Evolutionary conservation across 139 green algal species (phyloP).

Genomic region (Tetraselmis chui): DNA sequence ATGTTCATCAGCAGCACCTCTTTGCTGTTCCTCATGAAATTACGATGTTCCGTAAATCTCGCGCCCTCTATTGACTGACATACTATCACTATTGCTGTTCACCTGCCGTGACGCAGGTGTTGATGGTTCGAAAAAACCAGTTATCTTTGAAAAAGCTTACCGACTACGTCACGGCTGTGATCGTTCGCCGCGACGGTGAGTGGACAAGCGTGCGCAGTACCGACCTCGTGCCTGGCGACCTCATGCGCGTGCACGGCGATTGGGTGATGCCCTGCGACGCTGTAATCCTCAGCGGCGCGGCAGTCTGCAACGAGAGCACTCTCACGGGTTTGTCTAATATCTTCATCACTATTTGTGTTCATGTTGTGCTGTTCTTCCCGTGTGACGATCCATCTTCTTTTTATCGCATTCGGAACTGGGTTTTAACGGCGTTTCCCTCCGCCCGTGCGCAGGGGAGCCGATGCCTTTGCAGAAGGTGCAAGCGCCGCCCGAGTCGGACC

Average conservation of each 20-base stretch:
- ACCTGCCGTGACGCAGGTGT: slow-evolving; percentile 5
- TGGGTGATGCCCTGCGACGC: slow-evolving; percentile 12
- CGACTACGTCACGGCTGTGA: slow-evolving; percentile 1
- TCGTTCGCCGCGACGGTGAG: slow-evolving; percentile 1
- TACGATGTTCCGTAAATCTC: no score
- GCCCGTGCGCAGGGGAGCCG: slow-evolving; percentile 6
- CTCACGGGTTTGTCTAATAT: slow-evolving; percentile 6
- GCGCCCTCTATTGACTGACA: no score
- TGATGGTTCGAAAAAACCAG: slow-evolving; percentile 5
- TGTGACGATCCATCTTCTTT: no score
- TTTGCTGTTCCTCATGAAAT: no score
- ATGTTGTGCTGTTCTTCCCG: no score
- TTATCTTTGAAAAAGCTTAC: slow-evolving; percentile 7
- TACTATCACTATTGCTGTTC: no score
- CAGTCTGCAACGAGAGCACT: slow-evolving; percentile 12
- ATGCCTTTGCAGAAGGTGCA: slow-evolving; percentile 13
- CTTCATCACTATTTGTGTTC: no score
- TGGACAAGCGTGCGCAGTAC: slow-evolving; percentile 6
- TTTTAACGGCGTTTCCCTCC: background rate
- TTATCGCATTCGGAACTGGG: no score
- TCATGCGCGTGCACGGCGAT: slow-evolving; percentile 5
- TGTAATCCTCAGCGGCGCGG: slow-evolving; percentile 5
- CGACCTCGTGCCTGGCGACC: slow-evolving; percentile 13
- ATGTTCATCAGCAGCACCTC: slow-evolving; percentile 6
- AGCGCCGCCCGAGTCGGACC: background rate